These are phyloP conservation scores for Ascochyta koolunga DNA, from an alignment of 2,329 filamentous ascomycete species.

Conservation along the genomic window DNA sequence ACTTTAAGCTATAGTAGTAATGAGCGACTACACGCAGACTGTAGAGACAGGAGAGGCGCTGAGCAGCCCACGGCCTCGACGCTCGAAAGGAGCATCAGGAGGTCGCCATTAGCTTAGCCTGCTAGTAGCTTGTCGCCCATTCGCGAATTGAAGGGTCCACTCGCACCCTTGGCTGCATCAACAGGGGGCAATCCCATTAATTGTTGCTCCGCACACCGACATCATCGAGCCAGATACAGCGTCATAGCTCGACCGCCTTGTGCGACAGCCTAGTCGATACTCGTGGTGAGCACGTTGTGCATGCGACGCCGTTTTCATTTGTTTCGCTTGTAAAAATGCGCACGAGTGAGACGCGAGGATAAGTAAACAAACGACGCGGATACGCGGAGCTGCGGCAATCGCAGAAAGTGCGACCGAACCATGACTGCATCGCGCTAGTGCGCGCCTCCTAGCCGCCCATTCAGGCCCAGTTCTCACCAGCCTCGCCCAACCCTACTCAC, in stretches of 20 bases:
- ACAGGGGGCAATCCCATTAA: slow-evolving; percentile 15
- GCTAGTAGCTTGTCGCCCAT: slow-evolving; percentile 18
- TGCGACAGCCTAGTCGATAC: slow-evolving; percentile 7
- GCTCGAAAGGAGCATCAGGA: slow-evolving; percentile 20
- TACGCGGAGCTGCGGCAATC: slow-evolving; percentile 1
- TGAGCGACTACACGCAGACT: slow-evolving; percentile 5
- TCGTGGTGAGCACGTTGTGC: slow-evolving; percentile 14
- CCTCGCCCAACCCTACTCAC: slow-evolving; percentile 6
- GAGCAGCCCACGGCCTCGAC: slow-evolving; percentile 14
- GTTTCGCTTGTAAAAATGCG: slow-evolving; percentile 3
- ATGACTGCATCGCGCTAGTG: slow-evolving; percentile 8
- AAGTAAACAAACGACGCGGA: slow-evolving; percentile 9
- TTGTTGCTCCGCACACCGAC: slow-evolving; percentile 19
- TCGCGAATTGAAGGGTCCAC: slow-evolving; percentile 20
- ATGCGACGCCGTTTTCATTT: neutral
- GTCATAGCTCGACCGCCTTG: slow-evolving; percentile 10
- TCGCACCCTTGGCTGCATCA: slow-evolving; percentile 13
- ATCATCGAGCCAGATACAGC: slow-evolving; percentile 10
- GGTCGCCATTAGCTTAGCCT: slow-evolving; percentile 19
- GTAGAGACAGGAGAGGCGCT: slow-evolving; percentile 13
- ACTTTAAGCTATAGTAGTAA: slow-evolving; percentile 6
- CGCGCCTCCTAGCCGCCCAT: slow-evolving; percentile 10
- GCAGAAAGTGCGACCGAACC: slow-evolving; percentile 8
- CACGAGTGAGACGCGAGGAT: slow-evolving; percentile 7
- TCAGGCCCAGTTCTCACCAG: slow-evolving; percentile 6